Base-by-base conservation (phyloP, 129 eudicot genomes). In the Helichrysum umbraculigerum region DNA sequence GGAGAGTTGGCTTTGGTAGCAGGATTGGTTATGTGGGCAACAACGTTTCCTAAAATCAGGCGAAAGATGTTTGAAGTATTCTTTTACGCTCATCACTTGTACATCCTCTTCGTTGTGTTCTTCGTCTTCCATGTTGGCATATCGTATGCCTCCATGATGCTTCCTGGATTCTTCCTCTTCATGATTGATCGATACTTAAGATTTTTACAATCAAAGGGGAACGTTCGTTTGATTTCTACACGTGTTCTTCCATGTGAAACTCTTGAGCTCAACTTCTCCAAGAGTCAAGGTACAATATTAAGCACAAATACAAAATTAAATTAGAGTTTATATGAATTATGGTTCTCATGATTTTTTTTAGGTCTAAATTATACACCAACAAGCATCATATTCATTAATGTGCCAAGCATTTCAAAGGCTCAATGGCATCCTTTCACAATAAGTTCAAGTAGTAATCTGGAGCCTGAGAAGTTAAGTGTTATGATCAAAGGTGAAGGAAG, bases 351-450 rank as follows among this genome's bases (percentile, higher is more conserved):
- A 6, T 32, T 39, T 22, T 0, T 22, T 20, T 22, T 70, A 93
- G 98, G 78, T 56, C 70, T 94, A 35, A 78, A 76, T 47, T 94
- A 91, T 70, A 79, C 89, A 72, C 93, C 96, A 33, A 81, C 96
- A 19, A 94, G 98, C 84, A 87, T 82, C 71, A 74, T 94, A 77
- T 94, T 94, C 59, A 12, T 94, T 57, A 91, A 91, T 71, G 80
- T 88, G n/a, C 97, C 97, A 4, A 91, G 87, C 73, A 85, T 94
- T 79, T 94, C 98, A 14, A 94, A 94, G 87, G 37, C 93, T 68
- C 96, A 94, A 68, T 94, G 98, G 97, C 97, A 91, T 81, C 98
- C 98, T 25, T 94, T 88, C 66, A 91, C 98, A n/a, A 74, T 94
- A 25, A 85, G 59, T 58, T 94, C 98, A n/a, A 94, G 81, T 64